A percentile compares a stretch with the other conserved stretches of the same genome.
phyloP scores from a whole-genome alignment of 1,284 basidiomycete genomes.

The Schizopora paradoxa region DNA sequence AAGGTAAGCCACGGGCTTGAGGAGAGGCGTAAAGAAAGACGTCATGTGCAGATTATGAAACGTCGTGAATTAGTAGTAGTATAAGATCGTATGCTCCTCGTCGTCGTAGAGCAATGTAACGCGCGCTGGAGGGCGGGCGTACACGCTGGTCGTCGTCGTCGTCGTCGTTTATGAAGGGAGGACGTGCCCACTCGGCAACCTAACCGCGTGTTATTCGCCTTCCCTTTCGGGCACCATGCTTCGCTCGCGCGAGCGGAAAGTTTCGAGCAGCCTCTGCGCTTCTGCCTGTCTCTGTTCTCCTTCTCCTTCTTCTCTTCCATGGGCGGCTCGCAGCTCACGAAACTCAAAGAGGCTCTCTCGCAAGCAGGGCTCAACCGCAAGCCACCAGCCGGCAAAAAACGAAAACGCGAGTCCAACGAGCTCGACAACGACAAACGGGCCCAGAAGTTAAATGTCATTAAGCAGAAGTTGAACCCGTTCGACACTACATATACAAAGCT shows the following conservation, averaged over 20 bases:
- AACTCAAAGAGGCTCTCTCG: conserved; percentile 80
- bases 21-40: conserved; percentile 52
- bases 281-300: neutral
- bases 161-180: neutral
- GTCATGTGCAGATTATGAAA: conserved; percentile 29
- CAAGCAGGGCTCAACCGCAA: conserved; percentile 70
- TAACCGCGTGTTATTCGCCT: no score
- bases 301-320: neutral
- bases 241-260: no score
- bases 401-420: conserved; percentile 48
- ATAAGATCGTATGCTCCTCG: no score
- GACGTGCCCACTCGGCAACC: no score
- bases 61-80: neutral
- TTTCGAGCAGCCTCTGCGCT: neutral
- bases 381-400: conserved; percentile 59
- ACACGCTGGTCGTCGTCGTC: neutral
- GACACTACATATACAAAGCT: conserved; percentile 87
- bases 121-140: no score
- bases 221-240: no score
- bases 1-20: conserved; percentile 68
- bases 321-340: conserved; percentile 70
- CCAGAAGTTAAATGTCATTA: conserved; percentile 81
- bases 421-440: conserved; percentile 71
- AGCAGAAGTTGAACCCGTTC: conserved; percentile 86
- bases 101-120: neutral